Evolutionary conservation across 2,329 filamentous ascomycete genomes (phyloP).

Genomic region (Botryosphaeria dothidea): DNA sequence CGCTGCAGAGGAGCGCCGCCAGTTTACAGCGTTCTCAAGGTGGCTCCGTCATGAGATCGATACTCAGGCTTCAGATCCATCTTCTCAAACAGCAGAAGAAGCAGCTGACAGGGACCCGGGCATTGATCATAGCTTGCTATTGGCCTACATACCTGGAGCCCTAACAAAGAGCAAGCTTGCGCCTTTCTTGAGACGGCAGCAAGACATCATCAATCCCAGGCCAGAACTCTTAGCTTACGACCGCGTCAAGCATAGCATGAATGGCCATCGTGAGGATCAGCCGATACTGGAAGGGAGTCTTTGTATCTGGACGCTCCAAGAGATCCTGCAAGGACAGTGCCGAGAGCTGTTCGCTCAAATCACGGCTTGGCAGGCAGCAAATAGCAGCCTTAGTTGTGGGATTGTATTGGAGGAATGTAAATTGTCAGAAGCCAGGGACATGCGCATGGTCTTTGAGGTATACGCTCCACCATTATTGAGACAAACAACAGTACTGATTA

Average conservation of each 20-base stretch:
- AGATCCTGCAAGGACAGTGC: slow-evolving; percentile 35
- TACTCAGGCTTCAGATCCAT: slow-evolving; percentile 65
- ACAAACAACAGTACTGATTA: slow-evolving; percentile 1
- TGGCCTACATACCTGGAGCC: slow-evolving; percentile 75
- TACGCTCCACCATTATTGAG: slow-evolving; percentile 16
- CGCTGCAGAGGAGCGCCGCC: slow-evolving; percentile 73
- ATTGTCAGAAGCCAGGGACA: slow-evolving; percentile 49
- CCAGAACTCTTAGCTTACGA: slow-evolving; percentile 26
- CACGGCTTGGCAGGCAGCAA: slow-evolving; percentile 48
- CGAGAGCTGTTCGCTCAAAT: slow-evolving; percentile 39
- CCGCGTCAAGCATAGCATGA: slow-evolving; percentile 35
- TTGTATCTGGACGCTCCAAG: slow-evolving; percentile 42
- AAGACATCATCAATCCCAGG: slow-evolving; percentile 29
- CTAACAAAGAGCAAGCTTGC: slow-evolving; percentile 67
- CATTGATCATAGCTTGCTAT: slow-evolving; percentile 70
- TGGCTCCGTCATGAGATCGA: slow-evolving; percentile 88
- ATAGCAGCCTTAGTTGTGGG: slow-evolving; percentile 69
- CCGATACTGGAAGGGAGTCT: slow-evolving; percentile 37
- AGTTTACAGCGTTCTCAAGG: slow-evolving; percentile 75
- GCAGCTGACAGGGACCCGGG: slow-evolving; percentile 74
- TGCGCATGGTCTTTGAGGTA: slow-evolving; percentile 59
- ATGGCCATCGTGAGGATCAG: slow-evolving; percentile 45
- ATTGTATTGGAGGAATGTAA: slow-evolving; percentile 46
- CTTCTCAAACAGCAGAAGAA: slow-evolving; percentile 62
- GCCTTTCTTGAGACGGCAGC: slow-evolving; percentile 55